phyloP scores from a whole-genome alignment of 164 flowering plant species.

The Umbellularia californica region DNA sequence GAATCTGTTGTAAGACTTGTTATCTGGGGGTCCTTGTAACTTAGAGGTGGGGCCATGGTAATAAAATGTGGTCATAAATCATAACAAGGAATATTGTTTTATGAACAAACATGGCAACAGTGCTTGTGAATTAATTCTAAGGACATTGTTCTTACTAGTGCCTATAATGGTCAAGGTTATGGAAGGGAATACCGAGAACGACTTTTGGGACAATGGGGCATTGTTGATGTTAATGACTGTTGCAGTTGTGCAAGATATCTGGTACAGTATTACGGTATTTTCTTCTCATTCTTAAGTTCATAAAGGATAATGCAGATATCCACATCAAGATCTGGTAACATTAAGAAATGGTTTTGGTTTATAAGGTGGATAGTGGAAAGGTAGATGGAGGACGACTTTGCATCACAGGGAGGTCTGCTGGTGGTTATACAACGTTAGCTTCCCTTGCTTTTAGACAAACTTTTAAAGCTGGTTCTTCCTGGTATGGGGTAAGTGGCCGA shows the following conservation, averaged over 20 bases:
- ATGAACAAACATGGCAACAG: neutral
- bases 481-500: slow-evolving; percentile 77
- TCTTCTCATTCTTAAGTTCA: neutral
- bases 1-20: neutral
- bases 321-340: neutral
- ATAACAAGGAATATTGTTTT: neutral
- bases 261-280: slow-evolving; percentile 36
- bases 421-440: slow-evolving; percentile 95
- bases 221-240: slow-evolving; percentile 94
- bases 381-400: slow-evolving; percentile 77
- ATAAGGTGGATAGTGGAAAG: slow-evolving; percentile 76
- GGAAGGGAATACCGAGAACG: slow-evolving; percentile 91
- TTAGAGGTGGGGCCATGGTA: neutral
- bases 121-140: neutral
- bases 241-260: slow-evolving; percentile 90
- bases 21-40: neutral
- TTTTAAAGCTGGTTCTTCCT: slow-evolving; percentile 94
- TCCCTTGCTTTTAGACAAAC: slow-evolving; percentile 83
- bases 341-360: slow-evolving; percentile 10
- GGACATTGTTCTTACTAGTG: neutral
- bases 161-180: slow-evolving; percentile 62
- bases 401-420: slow-evolving; percentile 92
- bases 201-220: slow-evolving; percentile 78
- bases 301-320: neutral
- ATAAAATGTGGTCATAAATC: neutral